phyloP scores from a whole-genome alignment of 129 eudicot genomes.

The Cynara cardunculus region DNA sequence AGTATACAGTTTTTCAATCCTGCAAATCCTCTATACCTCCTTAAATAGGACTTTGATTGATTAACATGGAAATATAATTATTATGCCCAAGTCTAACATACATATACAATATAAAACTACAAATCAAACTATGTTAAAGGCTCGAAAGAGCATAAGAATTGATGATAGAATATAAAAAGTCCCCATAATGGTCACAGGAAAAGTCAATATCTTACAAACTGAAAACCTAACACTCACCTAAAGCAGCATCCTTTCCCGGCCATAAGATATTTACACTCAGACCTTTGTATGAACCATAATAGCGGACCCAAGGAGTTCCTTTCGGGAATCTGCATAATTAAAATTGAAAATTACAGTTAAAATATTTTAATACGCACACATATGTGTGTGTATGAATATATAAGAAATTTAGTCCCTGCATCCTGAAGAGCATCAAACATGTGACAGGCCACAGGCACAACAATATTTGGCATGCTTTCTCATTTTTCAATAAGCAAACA shows the following conservation, averaged over 20 bases:
- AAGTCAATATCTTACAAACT: background rate
- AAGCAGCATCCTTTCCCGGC: conserved; percentile 75
- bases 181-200: background rate
- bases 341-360: background rate
- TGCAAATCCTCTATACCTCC: too few species aligned
- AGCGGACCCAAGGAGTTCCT: conserved; percentile 81
- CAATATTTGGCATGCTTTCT: too few species aligned
- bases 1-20: too few species aligned
- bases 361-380: background rate
- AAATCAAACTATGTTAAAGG: background rate
- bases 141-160: background rate
- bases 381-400: background rate
- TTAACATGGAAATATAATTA: background rate
- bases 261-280: conserved; percentile 61
- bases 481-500: background rate
- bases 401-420: background rate
- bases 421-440: background rate
- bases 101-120: background rate
- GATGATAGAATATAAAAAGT: background rate
- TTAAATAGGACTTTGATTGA: background rate
- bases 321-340: conserved; percentile 62
- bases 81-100: background rate
- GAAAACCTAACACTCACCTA: conserved; percentile 41
- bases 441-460: background rate
- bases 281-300: conserved; percentile 60